These are phyloP conservation scores for Arthrobotrys sphaeroides DNA, from an alignment of 2,329 filamentous ascomycete genomes.

Conservation along the genomic window DNA sequence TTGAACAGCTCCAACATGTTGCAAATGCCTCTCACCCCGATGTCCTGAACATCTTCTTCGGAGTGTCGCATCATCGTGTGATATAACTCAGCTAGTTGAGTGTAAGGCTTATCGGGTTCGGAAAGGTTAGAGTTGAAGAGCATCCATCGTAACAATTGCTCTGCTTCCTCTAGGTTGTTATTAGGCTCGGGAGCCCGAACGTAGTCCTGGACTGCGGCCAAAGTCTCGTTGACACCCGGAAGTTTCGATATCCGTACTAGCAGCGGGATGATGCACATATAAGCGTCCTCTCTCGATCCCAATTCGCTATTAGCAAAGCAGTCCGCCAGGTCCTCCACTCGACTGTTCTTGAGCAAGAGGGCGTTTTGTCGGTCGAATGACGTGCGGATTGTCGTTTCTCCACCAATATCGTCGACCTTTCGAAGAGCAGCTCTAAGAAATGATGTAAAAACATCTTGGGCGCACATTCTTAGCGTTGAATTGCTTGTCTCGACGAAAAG, in stretches of 20 bases:
- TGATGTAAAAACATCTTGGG: constrained; percentile 40
- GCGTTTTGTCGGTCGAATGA: neutral
- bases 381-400: constrained; percentile 2
- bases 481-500: neutral
- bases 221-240: neutral
- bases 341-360: constrained; percentile 13
- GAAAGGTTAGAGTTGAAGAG: neutral
- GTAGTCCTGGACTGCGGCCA: neutral
- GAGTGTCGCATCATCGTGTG: constrained; percentile 1
- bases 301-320: constrained; percentile 57
- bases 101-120: neutral
- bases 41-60: neutral
- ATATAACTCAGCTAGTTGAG: constrained; percentile 20
- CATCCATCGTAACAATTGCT: constrained; percentile 5
- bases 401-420: constrained; percentile 8
- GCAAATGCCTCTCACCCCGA: constrained; percentile 19
- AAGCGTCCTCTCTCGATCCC: constrained; percentile 57
- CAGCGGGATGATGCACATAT: constrained; percentile 58
- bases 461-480: constrained; percentile 28
- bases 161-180: neutral
- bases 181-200: neutral
- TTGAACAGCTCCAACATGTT: neutral
- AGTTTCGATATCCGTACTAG: constrained; percentile 44
- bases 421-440: constrained; percentile 5
- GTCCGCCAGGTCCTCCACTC: constrained; percentile 53